phyloP scores from a whole-genome alignment of 2,329 filamentous ascomycete genomes.

The Cercospora sp. region DNA sequence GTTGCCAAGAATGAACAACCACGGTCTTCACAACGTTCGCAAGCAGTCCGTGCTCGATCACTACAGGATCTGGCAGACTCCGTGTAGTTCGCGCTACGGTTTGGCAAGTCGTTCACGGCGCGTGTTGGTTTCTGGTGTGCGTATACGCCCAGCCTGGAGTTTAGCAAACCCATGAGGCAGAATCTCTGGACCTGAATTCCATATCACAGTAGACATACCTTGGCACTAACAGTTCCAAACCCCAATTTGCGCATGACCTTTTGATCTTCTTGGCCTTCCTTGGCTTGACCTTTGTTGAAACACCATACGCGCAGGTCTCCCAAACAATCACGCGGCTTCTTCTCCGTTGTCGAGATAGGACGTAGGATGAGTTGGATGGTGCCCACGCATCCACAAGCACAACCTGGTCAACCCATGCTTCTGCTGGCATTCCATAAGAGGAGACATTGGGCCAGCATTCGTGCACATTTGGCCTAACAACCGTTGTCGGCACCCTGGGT shows the following conservation, averaged over 20 bases:
- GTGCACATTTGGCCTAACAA: not conserved
- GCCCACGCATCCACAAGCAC: no score
- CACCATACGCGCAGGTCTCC: not conserved
- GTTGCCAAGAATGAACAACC: not conserved
- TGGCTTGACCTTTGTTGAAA: not conserved
- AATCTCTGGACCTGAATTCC: not conserved
- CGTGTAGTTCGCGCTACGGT: not conserved
- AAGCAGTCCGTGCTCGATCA: not conserved
- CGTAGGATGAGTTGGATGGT: no score
- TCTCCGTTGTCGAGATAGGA: constrained; percentile 23
- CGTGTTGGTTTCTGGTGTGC: not conserved
- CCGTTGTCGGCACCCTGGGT: not conserved
- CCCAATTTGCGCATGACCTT: not conserved
- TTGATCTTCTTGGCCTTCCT: constrained; percentile 1
- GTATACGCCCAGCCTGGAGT: not conserved
- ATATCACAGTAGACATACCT: not conserved
- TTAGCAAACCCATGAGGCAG: not conserved
- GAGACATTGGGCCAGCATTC: not conserved
- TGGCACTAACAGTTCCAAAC: not conserved
- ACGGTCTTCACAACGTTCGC: not conserved
- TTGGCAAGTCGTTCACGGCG: not conserved
- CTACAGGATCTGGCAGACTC: not conserved
- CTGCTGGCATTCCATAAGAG: not conserved
- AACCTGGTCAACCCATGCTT: not conserved
- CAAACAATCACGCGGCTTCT: constrained; percentile 21